Evolutionary conservation across 2,329 filamentous ascomycete genomes (phyloP).

Genomic region (Lasiodiplodia citricola): DNA sequence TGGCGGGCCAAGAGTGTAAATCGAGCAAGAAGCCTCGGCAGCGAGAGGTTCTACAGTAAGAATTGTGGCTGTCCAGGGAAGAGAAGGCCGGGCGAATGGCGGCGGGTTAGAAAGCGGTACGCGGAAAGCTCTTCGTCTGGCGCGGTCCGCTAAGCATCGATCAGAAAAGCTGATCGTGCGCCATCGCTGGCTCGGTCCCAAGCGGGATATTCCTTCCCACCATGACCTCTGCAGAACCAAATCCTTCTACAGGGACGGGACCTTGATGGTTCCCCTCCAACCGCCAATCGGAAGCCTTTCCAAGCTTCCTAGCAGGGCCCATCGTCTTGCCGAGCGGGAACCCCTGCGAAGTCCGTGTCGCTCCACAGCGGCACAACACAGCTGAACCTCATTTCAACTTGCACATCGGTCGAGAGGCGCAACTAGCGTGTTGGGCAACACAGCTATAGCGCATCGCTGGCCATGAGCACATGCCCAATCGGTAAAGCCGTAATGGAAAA

Average conservation of each 20-base stretch:
- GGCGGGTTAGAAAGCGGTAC: neutral
- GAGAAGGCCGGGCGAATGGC: neutral
- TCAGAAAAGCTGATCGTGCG: neutral
- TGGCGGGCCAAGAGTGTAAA: neutral
- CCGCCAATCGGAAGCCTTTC: conserved; percentile 8
- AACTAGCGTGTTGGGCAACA: neutral
- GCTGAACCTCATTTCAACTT: neutral
- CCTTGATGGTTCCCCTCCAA: neutral
- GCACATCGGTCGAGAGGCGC: neutral
- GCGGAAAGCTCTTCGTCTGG: neutral
- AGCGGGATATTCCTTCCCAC: conserved; percentile 6
- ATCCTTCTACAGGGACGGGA: conserved; percentile 1
- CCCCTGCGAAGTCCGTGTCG: conserved; percentile 5
- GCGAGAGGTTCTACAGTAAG: neutral
- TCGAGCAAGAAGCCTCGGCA: neutral
- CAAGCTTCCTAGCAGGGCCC: neutral
- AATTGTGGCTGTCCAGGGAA: neutral
- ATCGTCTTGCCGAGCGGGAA: neutral
- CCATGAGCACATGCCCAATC: neutral
- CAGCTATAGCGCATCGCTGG: neutral
- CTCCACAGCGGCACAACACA: neutral
- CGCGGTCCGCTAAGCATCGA: conserved; percentile 11
- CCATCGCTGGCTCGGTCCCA: conserved; percentile 6
- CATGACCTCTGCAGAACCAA: neutral
- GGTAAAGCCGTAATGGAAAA: neutral